Percentiles rank a stretch among this genome's conserved stretches.
phyloP scores from a whole-genome alignment of 257 asterid species.

The Solanum appendiculatum region DNA sequence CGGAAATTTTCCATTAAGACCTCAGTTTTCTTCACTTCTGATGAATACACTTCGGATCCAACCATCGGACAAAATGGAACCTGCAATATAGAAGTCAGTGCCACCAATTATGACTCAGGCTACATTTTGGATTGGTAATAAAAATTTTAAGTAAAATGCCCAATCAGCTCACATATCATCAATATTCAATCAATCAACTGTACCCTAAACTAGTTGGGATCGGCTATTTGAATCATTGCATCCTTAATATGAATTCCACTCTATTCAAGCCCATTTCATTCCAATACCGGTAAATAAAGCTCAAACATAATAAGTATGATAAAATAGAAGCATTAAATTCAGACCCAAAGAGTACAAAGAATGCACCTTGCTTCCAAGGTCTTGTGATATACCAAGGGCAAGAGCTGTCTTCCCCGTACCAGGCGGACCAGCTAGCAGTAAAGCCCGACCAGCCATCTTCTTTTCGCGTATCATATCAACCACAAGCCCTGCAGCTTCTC shows the following conservation, averaged over 20 bases:
- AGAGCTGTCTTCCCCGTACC: background rate
- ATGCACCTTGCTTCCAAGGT: background rate
- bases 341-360: background rate
- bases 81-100: slow-evolving; percentile 17
- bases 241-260: background rate
- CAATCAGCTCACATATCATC: background rate
- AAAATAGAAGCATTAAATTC: background rate
- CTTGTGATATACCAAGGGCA: background rate
- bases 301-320: background rate
- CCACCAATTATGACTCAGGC: background rate
- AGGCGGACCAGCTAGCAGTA: background rate
- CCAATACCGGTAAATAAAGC: background rate
- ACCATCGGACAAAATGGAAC: slow-evolving; percentile 99
- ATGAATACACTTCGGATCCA: slow-evolving; percentile 93
- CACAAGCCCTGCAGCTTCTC: background rate
- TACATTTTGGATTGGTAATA: background rate
- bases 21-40: slow-evolving; percentile 96
- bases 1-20: slow-evolving; percentile 86
- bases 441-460: background rate
- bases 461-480: background rate
- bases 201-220: background rate
- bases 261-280: background rate
- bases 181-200: background rate
- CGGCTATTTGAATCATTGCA: background rate
- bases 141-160: background rate